Evolutionary conservation across 148 eudicot genomes (phyloP), one percentile per base, ranked within the genome.

Genomic region (Polygonum aviculare): DNA sequence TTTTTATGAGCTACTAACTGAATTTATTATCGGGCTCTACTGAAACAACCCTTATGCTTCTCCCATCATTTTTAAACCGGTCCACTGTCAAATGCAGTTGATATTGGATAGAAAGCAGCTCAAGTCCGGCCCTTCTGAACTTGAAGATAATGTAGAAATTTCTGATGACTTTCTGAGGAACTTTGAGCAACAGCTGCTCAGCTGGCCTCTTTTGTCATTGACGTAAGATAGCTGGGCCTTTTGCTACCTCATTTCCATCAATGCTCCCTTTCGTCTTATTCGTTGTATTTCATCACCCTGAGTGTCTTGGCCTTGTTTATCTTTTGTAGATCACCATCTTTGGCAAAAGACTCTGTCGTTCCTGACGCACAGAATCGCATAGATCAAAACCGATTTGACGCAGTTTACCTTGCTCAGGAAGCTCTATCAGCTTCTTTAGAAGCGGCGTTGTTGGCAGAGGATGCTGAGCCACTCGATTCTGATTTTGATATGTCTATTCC

Each of bases 381-480:
- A 44, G 81, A 83, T 62, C 73, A 80, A 45, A 81, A 87, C 79
- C 86, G 87, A 35, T 69, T 77, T 59, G 80, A 81, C 45, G 92
- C 81, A 35, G 79, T 92, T 84, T 82, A 87, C 75, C 94, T 89
- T 79, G 96, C 99, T 72, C 81, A 85, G 73, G 86, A 92, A 88
- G 97, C 99, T 83, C 89, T 92, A 82, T 85, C 86, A 74, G 96
- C 99, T 79, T 90, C 94, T 55, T 87, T 78, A 82, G 80, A 86
- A 79, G 97, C 96, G 33, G 82, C 83, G 39, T 85, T 84, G 45
- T 79, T 95, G 77, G 80, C 84, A 26, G 88, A 88, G 75, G 79
- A 83, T 74, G 77, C 84, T 26, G 78, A 79, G 59, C 75, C 76
- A 33, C 65, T 48, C 82, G 92, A 57, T 73, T 72, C 77, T 75